These are phyloP conservation scores for Scytalidium sp. DNA, from an alignment of 2,329 filamentous ascomycete genomes.

Conservation along the genomic window DNA sequence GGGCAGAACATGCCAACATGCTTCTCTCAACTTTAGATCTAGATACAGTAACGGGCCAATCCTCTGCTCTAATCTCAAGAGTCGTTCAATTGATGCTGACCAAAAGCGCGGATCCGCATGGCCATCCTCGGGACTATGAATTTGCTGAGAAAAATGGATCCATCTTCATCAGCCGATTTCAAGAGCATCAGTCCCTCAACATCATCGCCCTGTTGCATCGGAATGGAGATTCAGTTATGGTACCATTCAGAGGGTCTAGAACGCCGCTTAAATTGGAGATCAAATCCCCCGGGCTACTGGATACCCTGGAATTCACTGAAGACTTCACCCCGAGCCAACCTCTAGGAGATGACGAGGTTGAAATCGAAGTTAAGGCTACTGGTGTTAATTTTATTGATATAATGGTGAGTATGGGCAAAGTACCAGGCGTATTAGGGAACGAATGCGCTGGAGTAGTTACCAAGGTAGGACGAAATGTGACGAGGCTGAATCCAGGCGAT, in stretches of 20 bases:
- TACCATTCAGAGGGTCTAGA: slow-evolving; percentile 12
- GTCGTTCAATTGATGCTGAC: neutral
- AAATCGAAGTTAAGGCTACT: slow-evolving; percentile 30
- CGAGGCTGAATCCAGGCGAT: slow-evolving; percentile 8
- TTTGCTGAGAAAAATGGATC: slow-evolving; percentile 27
- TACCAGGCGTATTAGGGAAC: slow-evolving; percentile 6
- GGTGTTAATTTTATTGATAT: slow-evolving; percentile 46
- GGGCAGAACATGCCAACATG: slow-evolving; percentile 8
- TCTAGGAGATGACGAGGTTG: slow-evolving; percentile 26
- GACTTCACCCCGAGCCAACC: slow-evolving; percentile 8
- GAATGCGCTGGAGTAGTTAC: slow-evolving; percentile 12
- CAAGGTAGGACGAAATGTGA: slow-evolving; percentile 4
- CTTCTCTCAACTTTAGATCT: slow-evolving; percentile 13
- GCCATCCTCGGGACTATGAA: slow-evolving; percentile 18
- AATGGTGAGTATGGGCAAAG: slow-evolving; percentile 25
- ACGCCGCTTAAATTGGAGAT: neutral
- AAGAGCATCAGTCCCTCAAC: slow-evolving; percentile 24
- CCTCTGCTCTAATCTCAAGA: neutral
- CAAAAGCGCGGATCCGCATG: neutral
- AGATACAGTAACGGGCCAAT: neutral
- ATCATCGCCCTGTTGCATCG: neutral
- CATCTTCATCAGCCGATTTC: slow-evolving; percentile 20
- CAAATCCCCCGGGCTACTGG: slow-evolving; percentile 7
- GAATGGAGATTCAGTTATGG: slow-evolving; percentile 17
- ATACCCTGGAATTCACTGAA: slow-evolving; percentile 9